Evolutionary conservation across 306 rosid species (phyloP).

Genomic region (Corylus avellana): DNA sequence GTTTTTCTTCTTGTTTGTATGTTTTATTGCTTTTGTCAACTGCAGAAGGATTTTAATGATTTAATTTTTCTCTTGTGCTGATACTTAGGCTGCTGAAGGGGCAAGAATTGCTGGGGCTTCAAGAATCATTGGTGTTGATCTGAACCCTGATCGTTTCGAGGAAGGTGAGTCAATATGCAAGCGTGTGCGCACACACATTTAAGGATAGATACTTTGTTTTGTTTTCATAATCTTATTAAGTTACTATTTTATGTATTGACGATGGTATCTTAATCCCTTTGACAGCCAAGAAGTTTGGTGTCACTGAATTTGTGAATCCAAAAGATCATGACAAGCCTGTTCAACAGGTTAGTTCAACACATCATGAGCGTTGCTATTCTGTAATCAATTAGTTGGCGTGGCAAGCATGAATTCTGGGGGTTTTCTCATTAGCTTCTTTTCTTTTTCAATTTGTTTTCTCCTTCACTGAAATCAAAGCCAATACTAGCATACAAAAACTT

Average conservation of each 20-base stretch:
- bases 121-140: conserved; percentile 83
- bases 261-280: conserved; percentile 9
- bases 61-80: conserved; percentile 1
- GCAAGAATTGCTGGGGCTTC: conserved; percentile 82
- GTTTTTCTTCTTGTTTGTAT: conserved; percentile 11
- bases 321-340: conserved; percentile 82
- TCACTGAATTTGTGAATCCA: conserved; percentile 86
- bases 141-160: conserved; percentile 67
- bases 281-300: conserved; percentile 88
- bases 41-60: not conserved
- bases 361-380: not conserved
- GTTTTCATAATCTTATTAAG: not conserved
- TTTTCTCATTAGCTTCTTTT: not conserved
- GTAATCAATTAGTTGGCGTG: not conserved
- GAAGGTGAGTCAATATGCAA: conserved; percentile 41
- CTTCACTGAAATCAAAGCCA: not conserved
- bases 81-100: conserved; percentile 79
- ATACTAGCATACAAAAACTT: not conserved
- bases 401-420: not conserved
- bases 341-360: conserved; percentile 53
- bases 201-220: too few species aligned
- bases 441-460: not conserved
- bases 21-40: not conserved
- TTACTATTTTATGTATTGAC: not conserved
- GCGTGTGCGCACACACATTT: too few species aligned